These are phyloP conservation scores for Mortierella sp. DNA, from an alignment of 371 early-diverging fungal species.

Conservation along the genomic window DNA sequence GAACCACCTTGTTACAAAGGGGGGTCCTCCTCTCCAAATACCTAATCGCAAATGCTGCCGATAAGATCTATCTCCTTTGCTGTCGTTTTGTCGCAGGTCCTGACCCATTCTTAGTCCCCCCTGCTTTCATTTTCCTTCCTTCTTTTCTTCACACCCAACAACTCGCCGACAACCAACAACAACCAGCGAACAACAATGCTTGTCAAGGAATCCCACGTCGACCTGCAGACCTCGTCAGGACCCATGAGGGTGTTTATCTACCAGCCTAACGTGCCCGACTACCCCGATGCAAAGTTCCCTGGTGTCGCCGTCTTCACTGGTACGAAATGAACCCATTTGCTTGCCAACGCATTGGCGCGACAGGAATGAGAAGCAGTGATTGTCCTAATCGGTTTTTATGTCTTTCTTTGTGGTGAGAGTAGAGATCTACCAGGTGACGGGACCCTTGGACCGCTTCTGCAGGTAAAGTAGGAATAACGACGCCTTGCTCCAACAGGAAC, in stretches of 20 bases:
- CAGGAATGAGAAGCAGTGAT: neutral
- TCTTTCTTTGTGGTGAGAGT: neutral
- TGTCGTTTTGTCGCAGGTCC: neutral
- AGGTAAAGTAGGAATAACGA: constrained; percentile 31
- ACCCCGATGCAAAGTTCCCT: constrained; percentile 64
- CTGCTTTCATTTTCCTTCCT: neutral
- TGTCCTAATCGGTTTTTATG: neutral
- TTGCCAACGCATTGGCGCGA: too few species aligned
- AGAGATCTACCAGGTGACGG: constrained; percentile 69
- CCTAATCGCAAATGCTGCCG: neutral
- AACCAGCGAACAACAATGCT: constrained; percentile 61
- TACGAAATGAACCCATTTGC: too few species aligned
- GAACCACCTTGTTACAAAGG: too few species aligned
- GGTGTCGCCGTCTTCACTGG: constrained; percentile 68
- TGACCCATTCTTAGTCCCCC: neutral
- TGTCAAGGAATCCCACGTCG: constrained; percentile 59
- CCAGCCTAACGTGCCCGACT: constrained; percentile 58
- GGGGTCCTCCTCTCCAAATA: too few species aligned
- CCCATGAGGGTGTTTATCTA: constrained; percentile 62
- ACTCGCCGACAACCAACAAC: neutral
- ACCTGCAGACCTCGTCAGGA: constrained; percentile 59
- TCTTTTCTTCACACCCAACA: neutral
- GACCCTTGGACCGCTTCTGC: constrained; percentile 70
- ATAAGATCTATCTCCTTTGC: neutral
- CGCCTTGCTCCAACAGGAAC: neutral